Evolutionary conservation across 768 basidiomycete genomes (phyloP).

Genomic region (Hypholoma sublateritium): DNA sequence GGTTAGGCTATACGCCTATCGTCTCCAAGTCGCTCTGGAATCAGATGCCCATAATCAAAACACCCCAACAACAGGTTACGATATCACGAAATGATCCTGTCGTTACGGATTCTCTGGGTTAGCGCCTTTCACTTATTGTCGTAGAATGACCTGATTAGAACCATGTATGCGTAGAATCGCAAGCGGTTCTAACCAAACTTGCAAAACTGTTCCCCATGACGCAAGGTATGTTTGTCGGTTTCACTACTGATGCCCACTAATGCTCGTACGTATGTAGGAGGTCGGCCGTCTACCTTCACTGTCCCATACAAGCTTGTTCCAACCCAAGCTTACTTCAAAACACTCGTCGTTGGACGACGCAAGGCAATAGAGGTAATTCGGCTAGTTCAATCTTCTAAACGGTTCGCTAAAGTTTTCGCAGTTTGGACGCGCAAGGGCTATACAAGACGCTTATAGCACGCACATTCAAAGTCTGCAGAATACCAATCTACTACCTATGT

Average conservation of each 20-base stretch:
- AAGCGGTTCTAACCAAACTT: conserved; percentile 29
- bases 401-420: conserved; percentile 15
- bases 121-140: not conserved
- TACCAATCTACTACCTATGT: conserved; percentile 25
- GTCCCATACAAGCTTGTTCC: conserved; percentile 42
- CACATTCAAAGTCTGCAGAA: conserved; percentile 14
- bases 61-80: not conserved
- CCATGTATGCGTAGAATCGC: conserved; percentile 22
- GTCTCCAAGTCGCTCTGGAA: conserved; percentile 41
- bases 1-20: conserved; percentile 29
- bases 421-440: conserved; percentile 49
- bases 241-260: not conserved
- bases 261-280: not conserved
- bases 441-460: conserved; percentile 40
- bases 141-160: not conserved
- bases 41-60: not conserved
- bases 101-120: not conserved
- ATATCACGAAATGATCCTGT: not conserved
- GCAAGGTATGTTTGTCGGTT: conserved; percentile 27
- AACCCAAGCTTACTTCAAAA: conserved; percentile 32
- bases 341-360: conserved; percentile 40
- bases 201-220: conserved; percentile 43
- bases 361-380: conserved; percentile 50
- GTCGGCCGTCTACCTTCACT: conserved; percentile 18
- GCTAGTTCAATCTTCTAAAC: not conserved